These are phyloP conservation scores for Leccinum variicolor DNA, from an alignment of 768 basidiomycete genomes.

Conservation along the genomic window DNA sequence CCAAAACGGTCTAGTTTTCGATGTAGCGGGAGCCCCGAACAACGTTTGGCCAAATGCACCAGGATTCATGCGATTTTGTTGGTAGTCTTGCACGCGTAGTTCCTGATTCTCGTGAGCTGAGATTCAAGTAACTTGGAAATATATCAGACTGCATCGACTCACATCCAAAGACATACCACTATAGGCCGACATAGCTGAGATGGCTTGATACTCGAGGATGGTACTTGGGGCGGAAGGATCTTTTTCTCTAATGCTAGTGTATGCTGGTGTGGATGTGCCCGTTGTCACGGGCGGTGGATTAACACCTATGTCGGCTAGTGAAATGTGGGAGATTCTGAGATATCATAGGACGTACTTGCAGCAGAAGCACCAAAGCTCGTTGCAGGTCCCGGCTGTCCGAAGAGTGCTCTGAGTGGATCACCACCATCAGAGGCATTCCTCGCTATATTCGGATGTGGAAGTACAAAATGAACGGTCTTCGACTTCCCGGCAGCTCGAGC, in stretches of 20 bases:
- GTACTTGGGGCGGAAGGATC: slow-evolving; percentile 46
- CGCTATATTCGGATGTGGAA: slow-evolving; percentile 26
- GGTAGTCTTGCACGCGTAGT: not conserved
- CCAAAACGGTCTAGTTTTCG: not conserved
- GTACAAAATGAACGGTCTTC: slow-evolving; percentile 32
- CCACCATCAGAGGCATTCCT: slow-evolving; percentile 42
- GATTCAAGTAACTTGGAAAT: not conserved
- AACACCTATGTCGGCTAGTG: slow-evolving; percentile 33
- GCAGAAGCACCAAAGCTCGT: slow-evolving; percentile 42
- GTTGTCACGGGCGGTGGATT: slow-evolving; percentile 51
- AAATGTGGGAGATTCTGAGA: slow-evolving; percentile 8
- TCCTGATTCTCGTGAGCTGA: not conserved
- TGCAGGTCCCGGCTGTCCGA: slow-evolving; percentile 46
- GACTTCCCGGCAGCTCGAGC: slow-evolving; percentile 27
- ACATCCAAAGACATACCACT: slow-evolving; percentile 76
- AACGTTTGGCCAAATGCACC: not conserved
- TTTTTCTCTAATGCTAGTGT: slow-evolving; percentile 58
- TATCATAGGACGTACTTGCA: slow-evolving; percentile 22
- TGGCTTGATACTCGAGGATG: slow-evolving; percentile 74
- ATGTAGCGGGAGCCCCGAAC: not conserved
- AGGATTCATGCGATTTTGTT: not conserved
- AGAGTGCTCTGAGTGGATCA: slow-evolving; percentile 35
- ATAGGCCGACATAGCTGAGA: slow-evolving; percentile 77
- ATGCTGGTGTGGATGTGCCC: slow-evolving; percentile 39
- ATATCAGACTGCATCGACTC: slow-evolving; percentile 9